Evolutionary conservation across 2,329 filamentous ascomycete genomes (phyloP), one percentile per base, ranked within the genome.

Genomic region (Cercospora zeae-maydis): DNA sequence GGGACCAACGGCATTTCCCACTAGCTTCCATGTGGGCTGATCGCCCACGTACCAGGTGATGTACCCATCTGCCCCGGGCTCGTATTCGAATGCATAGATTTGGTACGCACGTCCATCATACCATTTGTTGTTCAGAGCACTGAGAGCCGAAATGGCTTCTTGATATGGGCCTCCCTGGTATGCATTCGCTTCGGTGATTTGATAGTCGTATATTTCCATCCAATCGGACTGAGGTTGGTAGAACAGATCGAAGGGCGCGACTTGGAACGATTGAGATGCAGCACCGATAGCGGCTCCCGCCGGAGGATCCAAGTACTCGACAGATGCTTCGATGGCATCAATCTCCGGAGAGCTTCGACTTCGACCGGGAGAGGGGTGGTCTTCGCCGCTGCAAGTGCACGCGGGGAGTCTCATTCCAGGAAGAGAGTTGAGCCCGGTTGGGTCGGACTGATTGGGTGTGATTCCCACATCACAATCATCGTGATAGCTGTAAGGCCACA

Each of bases 401-500:
- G 86, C 86, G 6, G 88, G 88, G 13, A 90, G 76, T 67, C 84
- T 82, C 87, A 90, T 90, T 24, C 88, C 88, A 10, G 88, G 88
- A 1, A 91, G 79, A 67, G 77, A 86, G 72, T 81, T 90, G 55
- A 90, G 76, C 36, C 88, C 88, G 72, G 89, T 87, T 0, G 83
- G 77, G 14, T 86, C 83, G 69, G 87, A 90, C 72, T 91, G 88
- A 69, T 91, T 91, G 6, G 86, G 81, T 1, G 88, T 90, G 66
- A 91, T 90, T 27, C 88, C 88, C 24, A 82, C 81, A 74, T 91
- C 88, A 70, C 88, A 91, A 47, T 82, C 76, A 68, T 90, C 82
- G 67, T 86, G 81, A 72, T 91, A 91, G 68, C 85, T 89, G 77
- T 90, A 91, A 0, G 88, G 88, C 88, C 88, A 91, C 74, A 89